Base-by-base conservation (phyloP, 2,329 filamentous ascomycete genomes). In the Fusarium siculi region DNA sequence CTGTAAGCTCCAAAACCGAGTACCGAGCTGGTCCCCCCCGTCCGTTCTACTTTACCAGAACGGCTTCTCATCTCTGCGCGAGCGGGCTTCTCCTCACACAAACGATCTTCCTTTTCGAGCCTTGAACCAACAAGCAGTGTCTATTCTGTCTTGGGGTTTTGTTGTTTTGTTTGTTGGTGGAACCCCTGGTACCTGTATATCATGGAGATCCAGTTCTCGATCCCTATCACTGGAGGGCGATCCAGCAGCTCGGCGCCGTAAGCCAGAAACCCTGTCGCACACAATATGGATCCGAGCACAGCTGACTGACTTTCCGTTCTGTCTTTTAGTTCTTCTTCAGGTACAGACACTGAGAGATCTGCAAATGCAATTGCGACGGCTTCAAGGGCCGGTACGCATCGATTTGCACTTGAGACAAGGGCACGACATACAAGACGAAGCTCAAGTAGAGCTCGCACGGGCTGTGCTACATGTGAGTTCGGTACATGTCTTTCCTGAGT, bases 131-230 rank as follows among this genome's bases (percentile, higher is more conserved):
- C 66, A 44, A 46, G 55, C 19, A 23, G 19, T 47, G 10, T 15
- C 18, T n/a, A 43, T 34, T 8, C 15, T 37, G 19, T 30, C 30
- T 63, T 23, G 39, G 43, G 28, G 8, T 28, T 42, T 65, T 21
- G 7, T 25, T 4, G 25, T 46, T 46, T 47, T 53, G 39, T 43
- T 46, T 42, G 39, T 47, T 66, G 65, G 60, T 69, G 60, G 68
- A 59, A 59, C 52, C 54, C 60, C 32, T 37, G 49, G 30, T 52
- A 28, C n/a, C 21, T 52, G 23, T 30, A 30, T 72, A 61, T 34
- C 54, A 83, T 83, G 81, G 81, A 83, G 77, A 81, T 83, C 58
- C 81, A 83, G 54, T 83, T 83, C 73, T 79, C 79, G n/a, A 66
- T 82, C 40, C 76, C 80, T 21, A 68, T 81, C 19, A 76, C 73